Percentiles rank a stretch among this genome's conserved stretches.
Evolutionary conservation across 257 asterid species (phyloP).

Genomic region (Rubia yunnanensis): DNA sequence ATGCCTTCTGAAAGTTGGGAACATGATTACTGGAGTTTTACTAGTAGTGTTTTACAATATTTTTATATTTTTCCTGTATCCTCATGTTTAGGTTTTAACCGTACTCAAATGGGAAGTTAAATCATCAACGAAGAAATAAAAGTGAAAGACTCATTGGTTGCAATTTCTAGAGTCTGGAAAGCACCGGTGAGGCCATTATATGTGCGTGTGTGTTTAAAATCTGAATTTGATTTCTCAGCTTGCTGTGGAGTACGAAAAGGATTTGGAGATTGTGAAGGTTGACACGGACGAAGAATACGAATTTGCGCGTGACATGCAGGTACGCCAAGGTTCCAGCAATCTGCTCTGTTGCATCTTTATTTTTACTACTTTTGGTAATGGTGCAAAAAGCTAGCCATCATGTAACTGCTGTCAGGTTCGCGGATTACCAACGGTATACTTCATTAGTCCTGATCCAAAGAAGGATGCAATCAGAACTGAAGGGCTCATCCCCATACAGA

Average conservation of each 20-base stretch:
- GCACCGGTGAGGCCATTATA: neutral
- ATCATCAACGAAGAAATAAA: neutral
- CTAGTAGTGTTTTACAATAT: neutral
- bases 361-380: neutral
- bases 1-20: neutral
- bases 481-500: constrained; percentile 89
- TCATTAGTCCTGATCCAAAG: constrained; percentile 79
- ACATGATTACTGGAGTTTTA: neutral
- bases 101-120: neutral
- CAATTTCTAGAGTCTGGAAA: neutral
- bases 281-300: constrained; percentile 91
- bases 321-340: constrained; percentile 13
- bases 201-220: constrained; percentile 1
- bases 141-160: neutral
- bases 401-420: constrained; percentile 54
- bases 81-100: neutral
- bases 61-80: neutral
- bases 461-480: constrained; percentile 92
- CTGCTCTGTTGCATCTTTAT: neutral
- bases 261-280: constrained; percentile 76
- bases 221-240: constrained; percentile 46
- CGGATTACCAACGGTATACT: constrained; percentile 81
- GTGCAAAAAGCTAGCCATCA: neutral
- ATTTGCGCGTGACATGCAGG: constrained; percentile 96
- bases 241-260: constrained; percentile 91